These are phyloP conservation scores for Cladophialophora chaetospira DNA, from an alignment of 2,329 filamentous ascomycete genomes.

Conservation along the genomic window DNA sequence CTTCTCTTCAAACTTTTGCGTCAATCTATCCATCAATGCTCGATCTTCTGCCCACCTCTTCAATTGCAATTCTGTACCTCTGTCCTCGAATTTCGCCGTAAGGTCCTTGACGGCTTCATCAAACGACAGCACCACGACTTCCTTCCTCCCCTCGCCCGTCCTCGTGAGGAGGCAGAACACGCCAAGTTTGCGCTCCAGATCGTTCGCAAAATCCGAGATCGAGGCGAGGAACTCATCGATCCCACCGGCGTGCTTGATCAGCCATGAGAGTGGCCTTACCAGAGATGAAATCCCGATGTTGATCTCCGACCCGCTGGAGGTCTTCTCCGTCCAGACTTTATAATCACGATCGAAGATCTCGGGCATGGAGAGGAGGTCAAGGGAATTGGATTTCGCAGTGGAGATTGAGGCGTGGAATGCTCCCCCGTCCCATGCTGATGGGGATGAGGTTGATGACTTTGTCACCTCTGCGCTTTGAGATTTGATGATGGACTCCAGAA, in stretches of 20 bases:
- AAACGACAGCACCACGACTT: conserved; percentile 42
- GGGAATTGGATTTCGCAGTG: conserved; percentile 56
- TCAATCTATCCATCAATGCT: conserved; percentile 40
- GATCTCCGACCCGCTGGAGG: conserved; percentile 23
- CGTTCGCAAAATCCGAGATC: conserved; percentile 48
- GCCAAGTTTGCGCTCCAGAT: conserved; percentile 46
- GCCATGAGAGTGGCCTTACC: conserved; percentile 58
- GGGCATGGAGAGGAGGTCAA: conserved; percentile 54
- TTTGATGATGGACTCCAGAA: conserved; percentile 55
- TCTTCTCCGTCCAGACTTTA: conserved; percentile 58
- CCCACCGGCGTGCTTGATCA: conserved; percentile 51
- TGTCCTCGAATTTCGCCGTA: conserved; percentile 48
- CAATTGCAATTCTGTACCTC: conserved; percentile 46
- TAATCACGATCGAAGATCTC: conserved; percentile 65
- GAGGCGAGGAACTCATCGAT: conserved; percentile 32
- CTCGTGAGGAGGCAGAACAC: conserved; percentile 64
- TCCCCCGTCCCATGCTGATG: conserved; percentile 36
- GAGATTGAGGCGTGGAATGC: conserved; percentile 56
- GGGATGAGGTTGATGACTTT: neutral
- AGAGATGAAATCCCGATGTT: conserved; percentile 62
- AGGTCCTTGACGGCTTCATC: conserved; percentile 41
- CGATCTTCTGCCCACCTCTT: conserved; percentile 46
- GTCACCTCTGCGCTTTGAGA: neutral
- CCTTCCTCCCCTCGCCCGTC: conserved; percentile 47
- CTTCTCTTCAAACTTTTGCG: conserved; percentile 37